These are phyloP conservation scores for Metschnikowia amazonensis DNA, from an alignment of 805 yeast genomes.

Conservation along the genomic window DNA sequence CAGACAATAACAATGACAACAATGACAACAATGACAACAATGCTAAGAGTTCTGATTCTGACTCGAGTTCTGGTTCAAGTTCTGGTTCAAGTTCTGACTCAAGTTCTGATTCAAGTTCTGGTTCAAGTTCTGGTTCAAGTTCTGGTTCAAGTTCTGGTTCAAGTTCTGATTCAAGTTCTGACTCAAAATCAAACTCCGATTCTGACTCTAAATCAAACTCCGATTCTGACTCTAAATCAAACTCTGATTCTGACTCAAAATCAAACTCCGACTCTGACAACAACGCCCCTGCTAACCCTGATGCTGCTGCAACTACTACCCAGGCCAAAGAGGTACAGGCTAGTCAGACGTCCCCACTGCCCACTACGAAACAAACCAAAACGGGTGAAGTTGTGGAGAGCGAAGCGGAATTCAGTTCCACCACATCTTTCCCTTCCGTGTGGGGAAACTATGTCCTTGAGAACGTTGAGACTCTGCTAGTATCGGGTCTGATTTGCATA, in stretches of 20 bases:
- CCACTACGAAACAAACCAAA: slow-evolving; percentile 21
- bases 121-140: too few species aligned
- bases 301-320: slow-evolving; percentile 6
- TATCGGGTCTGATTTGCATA: slow-evolving; percentile 29
- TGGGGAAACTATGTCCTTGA: slow-evolving; percentile 34
- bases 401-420: slow-evolving; percentile 1
- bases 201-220: too few species aligned
- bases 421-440: slow-evolving; percentile 18
- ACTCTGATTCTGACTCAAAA: not conserved
- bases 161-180: too few species aligned
- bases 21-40: not conserved
- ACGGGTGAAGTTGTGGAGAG: slow-evolving; percentile 21
- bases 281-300: too few species aligned
- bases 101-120: too few species aligned
- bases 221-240: not conserved
- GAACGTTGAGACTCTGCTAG: slow-evolving; percentile 27
- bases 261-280: not conserved
- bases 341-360: not conserved
- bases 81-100: too few species aligned
- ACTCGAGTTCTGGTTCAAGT: too few species aligned
- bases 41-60: not conserved
- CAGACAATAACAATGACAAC: not conserved
- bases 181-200: too few species aligned
- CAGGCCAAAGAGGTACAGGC: too few species aligned
- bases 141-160: too few species aligned